Conservation (phyloP, 164 flowering plant genomes). For the Warburgia ugandensis region DNA sequence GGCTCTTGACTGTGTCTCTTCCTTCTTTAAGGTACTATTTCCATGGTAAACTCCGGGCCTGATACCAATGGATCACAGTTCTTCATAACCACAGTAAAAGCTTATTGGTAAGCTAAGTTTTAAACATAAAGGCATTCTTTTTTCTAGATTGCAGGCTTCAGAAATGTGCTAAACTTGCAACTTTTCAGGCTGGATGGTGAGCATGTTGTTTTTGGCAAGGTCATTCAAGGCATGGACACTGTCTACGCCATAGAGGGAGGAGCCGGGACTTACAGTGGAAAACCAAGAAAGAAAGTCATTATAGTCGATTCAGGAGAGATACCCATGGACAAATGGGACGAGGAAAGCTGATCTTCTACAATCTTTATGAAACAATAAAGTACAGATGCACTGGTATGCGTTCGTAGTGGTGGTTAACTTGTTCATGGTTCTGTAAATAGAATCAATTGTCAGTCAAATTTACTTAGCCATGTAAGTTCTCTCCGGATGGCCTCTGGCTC, state of each 20-base stretch:
- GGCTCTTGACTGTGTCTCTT: too few relatives aligned
- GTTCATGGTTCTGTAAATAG: too few relatives aligned
- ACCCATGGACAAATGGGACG: constrained; percentile 79
- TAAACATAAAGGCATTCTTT: neutral
- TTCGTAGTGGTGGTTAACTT: neutral
- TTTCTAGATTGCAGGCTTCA: too few relatives aligned
- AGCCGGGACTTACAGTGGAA: constrained; percentile 95
- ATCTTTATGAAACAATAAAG: neutral
- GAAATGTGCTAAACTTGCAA: too few relatives aligned
- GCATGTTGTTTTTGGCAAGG: constrained; percentile 92
- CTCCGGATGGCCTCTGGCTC: too few relatives aligned
- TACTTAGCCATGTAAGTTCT: too few relatives aligned
- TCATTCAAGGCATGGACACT: constrained; percentile 95
- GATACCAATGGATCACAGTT: constrained; percentile 97
- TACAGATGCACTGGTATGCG: neutral
- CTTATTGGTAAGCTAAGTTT: constrained; percentile 68
- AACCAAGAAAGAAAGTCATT: constrained; percentile 92
- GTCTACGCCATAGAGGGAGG: constrained; percentile 94
- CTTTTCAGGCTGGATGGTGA: constrained; percentile 80
- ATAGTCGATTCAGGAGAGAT: constrained; percentile 90
- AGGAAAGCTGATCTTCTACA: constrained; percentile 33
- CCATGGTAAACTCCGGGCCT: constrained; percentile 97
- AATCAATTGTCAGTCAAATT: too few relatives aligned
- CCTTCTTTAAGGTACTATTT: constrained; percentile 61
- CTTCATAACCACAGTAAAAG: constrained; percentile 89